phyloP scores from a whole-genome alignment of 2,329 filamentous ascomycete genomes.

The Helotiales sp. region DNA sequence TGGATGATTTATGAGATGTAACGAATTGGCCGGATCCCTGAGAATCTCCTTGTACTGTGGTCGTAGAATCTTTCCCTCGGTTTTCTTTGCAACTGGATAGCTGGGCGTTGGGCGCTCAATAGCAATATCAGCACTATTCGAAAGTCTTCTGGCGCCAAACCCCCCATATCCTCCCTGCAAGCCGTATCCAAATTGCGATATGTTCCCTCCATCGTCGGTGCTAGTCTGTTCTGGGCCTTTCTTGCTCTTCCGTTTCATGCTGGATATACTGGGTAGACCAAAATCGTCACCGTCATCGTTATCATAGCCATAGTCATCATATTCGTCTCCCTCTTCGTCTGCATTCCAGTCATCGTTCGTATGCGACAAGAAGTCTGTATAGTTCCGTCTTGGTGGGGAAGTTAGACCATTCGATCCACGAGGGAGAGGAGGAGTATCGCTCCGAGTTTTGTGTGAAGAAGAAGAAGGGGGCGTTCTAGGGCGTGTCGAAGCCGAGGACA shows the following conservation, averaged over 20 bases:
- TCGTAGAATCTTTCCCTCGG: constrained; percentile 91
- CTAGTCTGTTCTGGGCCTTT: constrained; percentile 36
- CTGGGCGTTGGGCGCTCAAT: constrained; percentile 82
- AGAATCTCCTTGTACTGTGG: constrained; percentile 98
- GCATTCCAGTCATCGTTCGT: constrained; percentile 83
- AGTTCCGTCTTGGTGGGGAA: constrained; percentile 73
- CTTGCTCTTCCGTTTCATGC: constrained; percentile 78
- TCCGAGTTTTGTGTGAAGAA: constrained; percentile 56
- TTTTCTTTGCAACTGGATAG: constrained; percentile 88
- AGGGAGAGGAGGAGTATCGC: constrained; percentile 61
- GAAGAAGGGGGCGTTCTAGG: constrained; percentile 78
- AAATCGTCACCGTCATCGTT: constrained; percentile 93
- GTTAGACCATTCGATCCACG: constrained; percentile 57
- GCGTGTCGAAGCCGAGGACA: constrained; percentile 64
- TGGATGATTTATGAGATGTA: constrained; percentile 92
- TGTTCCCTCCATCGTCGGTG: constrained; percentile 27
- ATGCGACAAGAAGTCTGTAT: constrained; percentile 80
- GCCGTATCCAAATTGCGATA: constrained; percentile 46
- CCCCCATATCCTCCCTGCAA: constrained; percentile 46
- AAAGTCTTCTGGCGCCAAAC: constrained; percentile 61
- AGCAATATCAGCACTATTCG: constrained; percentile 92
- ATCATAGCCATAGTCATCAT: constrained; percentile 77
- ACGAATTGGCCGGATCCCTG: constrained; percentile 84
- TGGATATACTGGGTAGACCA: constrained; percentile 88
- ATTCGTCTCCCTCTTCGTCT: constrained; percentile 69